Evolutionary conservation across 129 eudicot genomes (phyloP).

Genomic region (Centrapalus pauciflorus): DNA sequence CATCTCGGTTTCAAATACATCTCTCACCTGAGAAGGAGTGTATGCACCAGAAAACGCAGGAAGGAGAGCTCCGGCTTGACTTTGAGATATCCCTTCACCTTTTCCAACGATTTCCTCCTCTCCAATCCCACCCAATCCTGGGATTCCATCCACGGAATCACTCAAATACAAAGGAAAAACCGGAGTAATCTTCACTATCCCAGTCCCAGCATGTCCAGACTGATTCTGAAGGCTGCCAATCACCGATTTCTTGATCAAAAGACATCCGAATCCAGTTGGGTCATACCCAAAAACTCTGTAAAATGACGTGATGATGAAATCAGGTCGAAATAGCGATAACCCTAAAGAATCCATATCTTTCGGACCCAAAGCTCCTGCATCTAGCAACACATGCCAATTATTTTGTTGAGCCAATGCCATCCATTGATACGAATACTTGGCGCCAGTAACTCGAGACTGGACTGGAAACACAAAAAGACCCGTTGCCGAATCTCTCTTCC

Average conservation of each 20-base stretch:
- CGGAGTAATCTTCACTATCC: conserved; percentile 39
- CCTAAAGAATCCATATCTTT: conserved; percentile 45
- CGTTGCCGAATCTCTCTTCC: conserved; percentile 34
- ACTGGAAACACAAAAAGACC: conserved; percentile 39
- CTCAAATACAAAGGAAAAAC: conserved; percentile 36
- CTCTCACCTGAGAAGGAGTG: conserved; percentile 40
- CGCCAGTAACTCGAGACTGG: conserved; percentile 39
- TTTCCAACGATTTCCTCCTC: conserved; percentile 30
- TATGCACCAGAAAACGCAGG: conserved; percentile 43
- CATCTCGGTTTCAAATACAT: conserved; percentile 39
- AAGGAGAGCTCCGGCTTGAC: conserved; percentile 13
- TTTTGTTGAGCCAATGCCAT: conserved; percentile 43
- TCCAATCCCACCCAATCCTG: conserved; percentile 21
- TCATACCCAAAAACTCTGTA: conserved; percentile 40
- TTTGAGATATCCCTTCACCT: conserved; percentile 23
- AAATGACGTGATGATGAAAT: conserved; percentile 37
- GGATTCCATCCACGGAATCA: conserved; percentile 34
- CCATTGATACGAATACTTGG: conserved; percentile 41
- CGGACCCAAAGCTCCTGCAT: conserved; percentile 43
- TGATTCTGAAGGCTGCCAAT: conserved; percentile 37
- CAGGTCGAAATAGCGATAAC: conserved; percentile 35
- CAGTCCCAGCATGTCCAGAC: conserved; percentile 33
- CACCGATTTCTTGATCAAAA: conserved; percentile 33
- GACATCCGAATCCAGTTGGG: conserved; percentile 44
- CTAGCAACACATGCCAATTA: conserved; percentile 41